Base-by-base conservation (phyloP, 139 green algal genomes). In the Tetradesmus lagerheimii region DNA sequence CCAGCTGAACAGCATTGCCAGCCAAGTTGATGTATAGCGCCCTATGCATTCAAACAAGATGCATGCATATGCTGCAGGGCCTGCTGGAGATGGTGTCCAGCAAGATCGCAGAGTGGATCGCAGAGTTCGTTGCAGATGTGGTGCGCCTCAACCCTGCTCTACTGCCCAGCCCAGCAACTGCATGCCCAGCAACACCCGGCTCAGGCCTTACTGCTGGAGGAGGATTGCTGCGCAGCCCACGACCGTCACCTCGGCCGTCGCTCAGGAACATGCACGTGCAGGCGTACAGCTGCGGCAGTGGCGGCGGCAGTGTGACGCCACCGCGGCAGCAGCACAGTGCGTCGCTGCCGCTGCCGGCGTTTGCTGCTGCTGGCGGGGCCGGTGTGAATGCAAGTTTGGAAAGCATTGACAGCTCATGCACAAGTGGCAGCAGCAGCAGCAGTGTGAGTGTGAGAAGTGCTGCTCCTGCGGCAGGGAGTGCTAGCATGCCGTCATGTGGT, bases 1-100 rank as follows among this genome's bases (percentile, higher is more conserved):
- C n/a, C n/a, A n/a, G n/a, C n/a, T n/a, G n/a, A n/a, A n/a, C n/a
- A n/a, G n/a, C n/a, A n/a, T n/a, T n/a, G n/a, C n/a, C n/a, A n/a
- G n/a, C n/a, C n/a, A n/a, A n/a, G n/a, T n/a, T n/a, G n/a, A n/a
- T n/a, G n/a, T n/a, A n/a, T n/a, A n/a, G n/a, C n/a, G n/a, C n/a
- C n/a, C n/a, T n/a, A n/a, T n/a, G n/a, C n/a, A n/a, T n/a, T n/a
- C n/a, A n/a, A n/a, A n/a, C n/a, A 50, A 50, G 5, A 62, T 62
- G 12, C 4, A 62, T 18, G 47, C 47, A 20, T 14, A 6, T 43
- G 16, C 45, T 84, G 45, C 93, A 97, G 95, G 96, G 95, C 15
- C 90, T 98, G 38, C 80, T 98, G 53, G 96, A 98, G 80, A 98
- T 98, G 96, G 95, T 98, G 92, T 94, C 95, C 83, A 89, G 94